Base-by-base conservation (phyloP, 495 filamentous ascomycete genomes). In the Penicillium waksmanii region DNA sequence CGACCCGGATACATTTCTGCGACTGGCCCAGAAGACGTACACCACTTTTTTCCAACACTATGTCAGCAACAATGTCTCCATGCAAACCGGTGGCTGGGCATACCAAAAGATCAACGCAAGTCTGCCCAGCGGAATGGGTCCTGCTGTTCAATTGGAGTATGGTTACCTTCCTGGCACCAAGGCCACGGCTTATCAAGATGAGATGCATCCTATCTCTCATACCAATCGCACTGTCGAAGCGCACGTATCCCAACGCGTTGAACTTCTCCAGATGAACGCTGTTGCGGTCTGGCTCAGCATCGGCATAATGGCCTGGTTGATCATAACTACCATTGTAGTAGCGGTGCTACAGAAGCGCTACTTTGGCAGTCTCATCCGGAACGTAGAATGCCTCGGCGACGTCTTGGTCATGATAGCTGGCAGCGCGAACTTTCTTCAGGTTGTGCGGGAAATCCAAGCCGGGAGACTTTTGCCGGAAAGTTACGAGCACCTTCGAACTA, bases 231-330 rank as follows among this genome's bases (percentile, higher is more conserved):
- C 60, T 18, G 56, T 58, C 25, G 44, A 55, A 44, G 57, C 51
- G 13, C 25, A 55, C n/a, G 23, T 65, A 18, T 60, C 50, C 9
- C 68, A 61, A 5, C 65, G 64, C 6, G 69, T 74, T 11, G 66
- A 72, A 25, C 44, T 72, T 2, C 54, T 77, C 2, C 63, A 66
- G 15, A 71, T 77, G 63, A 70, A 66, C 33, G 55, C 53, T 6
- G 58, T 67, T 17, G 72, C 73, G 1, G 72, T 74, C 21, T 70
- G 71, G 61, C 62, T 78, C 23, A 75, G 71, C 50, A 62, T 78
- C 48, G 35, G 53, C 13, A 76, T 78, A 43, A 61, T 76, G 27
- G 58, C n/a, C 2, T 73, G 74, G 59, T 57, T 78, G 13, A 62
- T 72, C 31, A 33, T 73, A 3, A 66, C 65, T 1, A 69, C 60